Conservation (phyloP, 2,329 filamentous ascomycete species). For the Penicillium sp. region DNA sequence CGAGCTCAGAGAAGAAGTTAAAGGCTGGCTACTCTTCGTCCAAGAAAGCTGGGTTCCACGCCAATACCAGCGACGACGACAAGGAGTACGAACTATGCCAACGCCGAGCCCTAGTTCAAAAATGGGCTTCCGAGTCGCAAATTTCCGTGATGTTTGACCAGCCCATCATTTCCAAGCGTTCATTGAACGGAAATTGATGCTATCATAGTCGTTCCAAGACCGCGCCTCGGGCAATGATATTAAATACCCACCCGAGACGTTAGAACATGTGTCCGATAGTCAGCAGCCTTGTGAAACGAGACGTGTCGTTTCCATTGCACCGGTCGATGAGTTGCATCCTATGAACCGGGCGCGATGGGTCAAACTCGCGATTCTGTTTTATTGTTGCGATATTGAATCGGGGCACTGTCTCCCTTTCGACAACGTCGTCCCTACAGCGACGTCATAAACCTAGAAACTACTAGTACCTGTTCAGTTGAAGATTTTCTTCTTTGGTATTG, state of each 20-base stretch:
- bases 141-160: no score
- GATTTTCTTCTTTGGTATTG: conserved; percentile 1
- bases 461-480: not conserved
- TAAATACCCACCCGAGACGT: not conserved
- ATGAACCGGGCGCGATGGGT: not conserved
- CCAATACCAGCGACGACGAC: no score
- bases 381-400: not conserved
- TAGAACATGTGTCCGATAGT: not conserved
- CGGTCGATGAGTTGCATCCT: not conserved
- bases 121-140: no score
- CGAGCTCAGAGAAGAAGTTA: no score
- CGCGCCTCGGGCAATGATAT: no score
- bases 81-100: no score
- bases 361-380: not conserved
- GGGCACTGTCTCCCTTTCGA: not conserved
- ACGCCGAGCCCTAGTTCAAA: no score
- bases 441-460: not conserved
- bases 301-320: not conserved
- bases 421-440: not conserved
- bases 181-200: no score
- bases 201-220: no score
- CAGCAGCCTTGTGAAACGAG: not conserved
- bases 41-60: no score
- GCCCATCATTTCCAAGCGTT: no score
- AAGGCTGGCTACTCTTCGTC: no score